Evolutionary conservation across 257 asterid species (phyloP).

Genomic region (Solanum bulbocastanum): DNA sequence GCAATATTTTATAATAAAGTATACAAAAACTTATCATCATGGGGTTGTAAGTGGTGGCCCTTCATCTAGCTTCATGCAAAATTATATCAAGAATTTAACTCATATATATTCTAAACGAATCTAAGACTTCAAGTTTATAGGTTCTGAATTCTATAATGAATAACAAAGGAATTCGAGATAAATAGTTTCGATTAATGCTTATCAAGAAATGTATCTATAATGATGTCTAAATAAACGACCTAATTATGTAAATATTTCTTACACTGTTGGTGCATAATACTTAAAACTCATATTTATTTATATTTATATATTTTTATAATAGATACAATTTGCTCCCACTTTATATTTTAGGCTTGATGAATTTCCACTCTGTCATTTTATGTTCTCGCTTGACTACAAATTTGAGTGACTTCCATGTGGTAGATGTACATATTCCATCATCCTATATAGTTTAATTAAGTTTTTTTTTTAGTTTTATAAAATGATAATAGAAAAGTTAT

Average conservation of each 20-base stretch:
- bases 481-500: no score
- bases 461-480: neutral
- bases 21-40: neutral
- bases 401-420: neutral
- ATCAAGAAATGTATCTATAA: neutral
- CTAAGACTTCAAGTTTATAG: neutral
- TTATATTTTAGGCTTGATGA: constrained; percentile 2
- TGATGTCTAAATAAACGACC: neutral
- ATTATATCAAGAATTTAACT: neutral
- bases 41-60: neutral
- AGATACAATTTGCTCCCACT: constrained; percentile 16
- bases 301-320: neutral
- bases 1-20: neutral
- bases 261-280: neutral
- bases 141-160: neutral
- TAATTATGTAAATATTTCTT: neutral
- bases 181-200: no score
- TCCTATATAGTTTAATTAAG: no score
- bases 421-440: neutral
- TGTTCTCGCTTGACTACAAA: constrained; percentile 4
- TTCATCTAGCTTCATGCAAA: neutral
- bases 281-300: no score
- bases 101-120: rapidly evolving
- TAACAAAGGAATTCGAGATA: no score
- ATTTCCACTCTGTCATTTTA: neutral